Evolutionary conservation across 805 yeast species (phyloP), one percentile per base, ranked within the genome.

Genomic region (Saccharomycopsis babjevae): DNA sequence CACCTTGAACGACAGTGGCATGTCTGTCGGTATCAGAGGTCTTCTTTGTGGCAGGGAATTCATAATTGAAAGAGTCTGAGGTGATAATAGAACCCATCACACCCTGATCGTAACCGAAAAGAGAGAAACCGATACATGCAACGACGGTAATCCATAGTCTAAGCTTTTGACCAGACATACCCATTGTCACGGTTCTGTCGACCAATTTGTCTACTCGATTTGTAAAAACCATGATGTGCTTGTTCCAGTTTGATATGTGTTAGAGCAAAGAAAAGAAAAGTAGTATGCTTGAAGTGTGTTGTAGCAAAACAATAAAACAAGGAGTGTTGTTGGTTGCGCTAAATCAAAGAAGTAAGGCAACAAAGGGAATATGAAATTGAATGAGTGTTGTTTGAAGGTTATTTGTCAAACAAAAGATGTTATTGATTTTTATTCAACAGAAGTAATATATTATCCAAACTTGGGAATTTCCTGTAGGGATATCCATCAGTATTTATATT

Each of bases 41-140:
- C 20, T 69, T 61, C 62, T 71, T 68, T 65, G 82, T 71, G 66
- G 81, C 74, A 2, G 88, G 86, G 72, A 87, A 85, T 40, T 85
- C 88, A 55, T 77, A 71, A 69, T 79, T 81, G 69, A 87, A 82
- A 77, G 86, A 81, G 6, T 77, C 77, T 65, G 89, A 87, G 8
- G 80, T 76, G 59, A 84, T 79, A 55, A 83, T 71, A 66, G 83
- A 81, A 36, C 86, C 79, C 90, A 86, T 86, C 57, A 87, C 80
- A 69, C 93, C 93, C 71, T 87, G 93, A 68, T 87, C 90, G 67
- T 85, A 87, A 61, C 93, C 93, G 67, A 87, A 86, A 59, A 86
- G 77, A 8, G 83, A 77, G 71, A 86, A 85, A 1, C 88, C 90
- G 42, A 79, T 71, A 58, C 83, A 83, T 57, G 92, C 86, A 54